A percentile compares a stretch with the other conserved stretches of the same genome.
These are phyloP conservation scores for Termitomyces eurrhizus DNA, from an alignment of 768 basidiomycete genomes.

Conservation along the genomic window DNA sequence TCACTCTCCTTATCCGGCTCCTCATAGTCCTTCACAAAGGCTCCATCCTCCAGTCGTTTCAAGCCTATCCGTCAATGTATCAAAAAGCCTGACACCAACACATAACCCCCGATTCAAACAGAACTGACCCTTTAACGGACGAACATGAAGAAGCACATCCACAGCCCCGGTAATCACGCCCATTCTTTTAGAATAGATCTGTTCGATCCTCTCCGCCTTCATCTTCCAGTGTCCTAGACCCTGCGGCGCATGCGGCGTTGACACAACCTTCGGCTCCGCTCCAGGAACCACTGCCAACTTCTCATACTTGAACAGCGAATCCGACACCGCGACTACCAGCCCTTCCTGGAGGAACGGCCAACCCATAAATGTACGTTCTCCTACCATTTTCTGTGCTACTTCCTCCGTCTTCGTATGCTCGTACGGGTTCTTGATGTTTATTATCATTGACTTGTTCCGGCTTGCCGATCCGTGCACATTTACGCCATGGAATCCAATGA, in stretches of 20 bases:
- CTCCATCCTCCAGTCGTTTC: slow-evolving; percentile 83
- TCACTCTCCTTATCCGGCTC: slow-evolving; percentile 76
- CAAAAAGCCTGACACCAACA: neutral
- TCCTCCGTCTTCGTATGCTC: slow-evolving; percentile 67
- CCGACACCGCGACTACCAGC: slow-evolving; percentile 80
- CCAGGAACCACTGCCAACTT: slow-evolving; percentile 52
- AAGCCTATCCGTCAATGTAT: slow-evolving; percentile 52
- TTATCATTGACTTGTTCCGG: slow-evolving; percentile 90
- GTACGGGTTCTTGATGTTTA: slow-evolving; percentile 75
- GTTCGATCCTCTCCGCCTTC: slow-evolving; percentile 80
- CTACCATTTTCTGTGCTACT: slow-evolving; percentile 71
- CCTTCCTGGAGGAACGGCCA: slow-evolving; percentile 98
- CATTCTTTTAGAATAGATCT: slow-evolving; percentile 81
- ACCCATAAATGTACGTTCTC: slow-evolving; percentile 70
- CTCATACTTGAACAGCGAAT: slow-evolving; percentile 85
- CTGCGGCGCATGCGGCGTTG: slow-evolving; percentile 69
- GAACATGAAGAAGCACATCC: slow-evolving; percentile 82
- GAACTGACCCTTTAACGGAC: slow-evolving; percentile 78
- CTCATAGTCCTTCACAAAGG: slow-evolving; percentile 95
- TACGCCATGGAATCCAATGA: slow-evolving; percentile 82
- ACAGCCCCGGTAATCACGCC: slow-evolving; percentile 84
- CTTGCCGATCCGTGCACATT: slow-evolving; percentile 91
- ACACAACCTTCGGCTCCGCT: slow-evolving; percentile 50
- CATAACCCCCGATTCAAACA: neutral
- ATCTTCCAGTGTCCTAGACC: slow-evolving; percentile 73